Evolutionary conservation across 2,329 filamentous ascomycete species (phyloP), one percentile per base, ranked within the genome.

Genomic region (Fusarium foetens): DNA sequence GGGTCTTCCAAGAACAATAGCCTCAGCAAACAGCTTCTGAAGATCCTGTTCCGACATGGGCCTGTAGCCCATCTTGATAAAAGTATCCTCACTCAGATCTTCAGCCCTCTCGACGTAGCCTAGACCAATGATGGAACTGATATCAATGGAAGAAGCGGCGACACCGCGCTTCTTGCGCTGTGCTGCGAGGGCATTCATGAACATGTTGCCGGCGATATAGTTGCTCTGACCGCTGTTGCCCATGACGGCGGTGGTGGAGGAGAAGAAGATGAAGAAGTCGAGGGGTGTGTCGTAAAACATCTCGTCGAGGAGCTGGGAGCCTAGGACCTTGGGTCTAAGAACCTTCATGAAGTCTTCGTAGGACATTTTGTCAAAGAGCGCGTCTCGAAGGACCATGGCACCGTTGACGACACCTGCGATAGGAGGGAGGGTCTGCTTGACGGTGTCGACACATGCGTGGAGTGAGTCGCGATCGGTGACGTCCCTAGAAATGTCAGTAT

Each of bases 251-350:
- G 58, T 48, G 5, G 48, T 29, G 5, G 63, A 66, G 6, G 57
- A 61, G 10, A 61, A 48, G 21, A 61, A 48, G 48, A 65, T 45
- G 23, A 65, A 54, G 7, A 61, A 65, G 27, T 59, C 49, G 2
- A 52, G 39, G 1, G 31, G 25, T 0, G n/a, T 29, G 27, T 53
- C 41, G 4, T 48, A 21, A 36, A 65, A 65, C 11, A 54, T 5
- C 6, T 65, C 48, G 5, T 54, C 45, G 0, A 60, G 48, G 8
- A 36, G 33, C 0, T 39, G 25, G 19, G 35, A 33, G 2, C 57
- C 57, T 0, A 35, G 17, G 4, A 59, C 45, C 58, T 60, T 53
- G 19, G 58, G 46, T 0, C 8, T 7, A 0, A 60, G 33, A 0
- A 53, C 58, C 4, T 23, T 25, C 16, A 29, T 14, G 4, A 60